Conservation (phyloP, 2,329 filamentous ascomycete species). For the Trichoderma koningii region DNA sequence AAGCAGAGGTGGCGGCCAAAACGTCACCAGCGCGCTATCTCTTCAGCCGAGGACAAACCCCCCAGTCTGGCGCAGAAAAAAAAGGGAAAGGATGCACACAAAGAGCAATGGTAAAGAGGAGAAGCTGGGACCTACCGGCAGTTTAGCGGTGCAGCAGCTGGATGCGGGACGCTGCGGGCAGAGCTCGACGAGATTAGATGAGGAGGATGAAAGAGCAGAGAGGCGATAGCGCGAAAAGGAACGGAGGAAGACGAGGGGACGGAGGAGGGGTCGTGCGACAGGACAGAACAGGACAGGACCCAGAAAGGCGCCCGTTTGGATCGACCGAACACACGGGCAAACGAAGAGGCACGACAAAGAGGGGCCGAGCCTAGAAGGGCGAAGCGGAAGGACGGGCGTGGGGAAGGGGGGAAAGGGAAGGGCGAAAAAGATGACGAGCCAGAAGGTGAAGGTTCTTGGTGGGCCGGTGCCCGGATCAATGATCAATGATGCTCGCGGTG, state of each 20-base stretch:
- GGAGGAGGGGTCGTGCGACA: conserved; percentile 29
- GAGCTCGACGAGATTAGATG: conserved; percentile 22
- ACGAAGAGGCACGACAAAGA: conserved; percentile 19
- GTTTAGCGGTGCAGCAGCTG: conserved; percentile 4
- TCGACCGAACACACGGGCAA: conserved; percentile 20
- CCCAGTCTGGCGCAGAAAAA: background rate
- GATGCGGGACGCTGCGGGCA: conserved; percentile 11
- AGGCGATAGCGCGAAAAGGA: conserved; percentile 2
- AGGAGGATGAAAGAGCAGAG: conserved; percentile 17
- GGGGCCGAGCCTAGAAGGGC: conserved; percentile 20
- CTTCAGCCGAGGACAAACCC: conserved; percentile 18
- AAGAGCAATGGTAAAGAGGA: background rate
- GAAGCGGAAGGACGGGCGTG: conserved; percentile 18
- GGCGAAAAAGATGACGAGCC: conserved; percentile 21
- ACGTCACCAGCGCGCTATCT: conserved; percentile 23
- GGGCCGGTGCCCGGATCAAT: conserved; percentile 4
- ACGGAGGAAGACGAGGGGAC: background rate
- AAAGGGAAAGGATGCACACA: background rate
- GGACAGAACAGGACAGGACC: conserved; percentile 6
- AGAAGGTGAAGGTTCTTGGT: conserved; percentile 13
- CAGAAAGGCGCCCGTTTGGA: conserved; percentile 9
- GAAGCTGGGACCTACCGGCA: conserved; percentile 19
- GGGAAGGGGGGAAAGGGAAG: conserved; percentile 17
- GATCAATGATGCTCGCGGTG: conserved; percentile 23
- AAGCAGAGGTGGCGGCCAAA: conserved; percentile 16